Percentiles rank a stretch among this genome's conserved stretches.
Evolutionary conservation across 2,329 filamentous ascomycete species (phyloP).

Genomic region (Tolypocladium tropicale): DNA sequence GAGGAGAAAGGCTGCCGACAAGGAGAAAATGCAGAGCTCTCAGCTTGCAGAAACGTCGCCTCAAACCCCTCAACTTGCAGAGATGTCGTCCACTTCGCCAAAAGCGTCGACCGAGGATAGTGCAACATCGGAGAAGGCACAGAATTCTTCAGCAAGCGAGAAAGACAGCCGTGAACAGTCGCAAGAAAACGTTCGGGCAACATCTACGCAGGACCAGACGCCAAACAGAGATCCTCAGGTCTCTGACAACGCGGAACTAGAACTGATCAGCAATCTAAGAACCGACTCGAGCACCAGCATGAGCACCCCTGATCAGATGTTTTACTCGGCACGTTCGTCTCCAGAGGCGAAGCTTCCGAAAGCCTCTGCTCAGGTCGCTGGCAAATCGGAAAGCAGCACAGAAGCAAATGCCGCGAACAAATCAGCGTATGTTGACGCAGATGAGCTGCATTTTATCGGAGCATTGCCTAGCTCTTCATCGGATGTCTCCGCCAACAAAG

Average conservation of each 20-base stretch:
- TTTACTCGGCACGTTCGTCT: slow-evolving; percentile 13
- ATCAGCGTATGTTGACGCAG: background rate
- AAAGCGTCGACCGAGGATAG: background rate
- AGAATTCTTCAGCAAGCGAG: background rate
- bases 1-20: slow-evolving; percentile 8
- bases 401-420: background rate
- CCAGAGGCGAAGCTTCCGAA: slow-evolving; percentile 2
- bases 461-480: slow-evolving; percentile 3
- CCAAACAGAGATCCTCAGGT: background rate
- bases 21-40: slow-evolving; percentile 2
- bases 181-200: background rate
- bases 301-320: slow-evolving; percentile 4
- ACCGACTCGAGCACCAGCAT: slow-evolving; percentile 10
- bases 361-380: background rate
- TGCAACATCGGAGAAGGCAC: background rate
- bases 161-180: background rate
- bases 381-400: background rate
- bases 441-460: background rate
- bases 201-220: background rate
- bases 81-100: background rate
- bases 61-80: slow-evolving; percentile 4
- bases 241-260: slow-evolving; percentile 5
- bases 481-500: background rate
- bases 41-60: slow-evolving; percentile 1
- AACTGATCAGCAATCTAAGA: slow-evolving; percentile 9